Evolutionary conservation across 129 eudicot species (phyloP).

Genomic region (Chrysanthemum makinoi): DNA sequence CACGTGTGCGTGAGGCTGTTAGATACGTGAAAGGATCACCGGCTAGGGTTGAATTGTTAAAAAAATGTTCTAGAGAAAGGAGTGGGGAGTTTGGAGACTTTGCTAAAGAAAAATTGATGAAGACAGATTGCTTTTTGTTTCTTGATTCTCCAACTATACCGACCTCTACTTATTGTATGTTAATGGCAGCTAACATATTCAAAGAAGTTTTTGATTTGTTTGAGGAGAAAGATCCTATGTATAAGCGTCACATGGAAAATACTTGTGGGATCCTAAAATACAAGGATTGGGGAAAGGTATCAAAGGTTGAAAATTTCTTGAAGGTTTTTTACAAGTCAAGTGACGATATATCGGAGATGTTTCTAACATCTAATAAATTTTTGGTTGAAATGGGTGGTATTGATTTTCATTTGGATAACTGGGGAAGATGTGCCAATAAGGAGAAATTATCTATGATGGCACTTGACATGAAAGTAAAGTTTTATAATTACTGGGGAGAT

Average conservation of each 20-base stretch:
- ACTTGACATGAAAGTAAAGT: background rate
- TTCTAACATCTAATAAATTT: background rate
- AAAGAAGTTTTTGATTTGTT: background rate
- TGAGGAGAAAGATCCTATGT: background rate
- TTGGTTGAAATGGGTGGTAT: background rate
- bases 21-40: background rate
- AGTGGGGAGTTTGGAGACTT: background rate
- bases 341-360: background rate
- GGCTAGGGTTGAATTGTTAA: background rate
- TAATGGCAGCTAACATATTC: background rate
- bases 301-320: background rate
- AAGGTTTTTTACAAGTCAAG: background rate
- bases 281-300: background rate
- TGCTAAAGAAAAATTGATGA: background rate
- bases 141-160: background rate
- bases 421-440: background rate
- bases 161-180: background rate
- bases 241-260: background rate
- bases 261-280: background rate
- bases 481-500: background rate
- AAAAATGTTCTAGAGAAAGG: conserved; percentile 7
- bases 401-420: background rate
- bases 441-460: background rate
- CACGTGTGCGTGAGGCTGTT: conserved; percentile 5
- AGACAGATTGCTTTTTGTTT: background rate